These are phyloP conservation scores for Suillus weaverae DNA, from an alignment of 768 basidiomycete species.

Conservation along the genomic window DNA sequence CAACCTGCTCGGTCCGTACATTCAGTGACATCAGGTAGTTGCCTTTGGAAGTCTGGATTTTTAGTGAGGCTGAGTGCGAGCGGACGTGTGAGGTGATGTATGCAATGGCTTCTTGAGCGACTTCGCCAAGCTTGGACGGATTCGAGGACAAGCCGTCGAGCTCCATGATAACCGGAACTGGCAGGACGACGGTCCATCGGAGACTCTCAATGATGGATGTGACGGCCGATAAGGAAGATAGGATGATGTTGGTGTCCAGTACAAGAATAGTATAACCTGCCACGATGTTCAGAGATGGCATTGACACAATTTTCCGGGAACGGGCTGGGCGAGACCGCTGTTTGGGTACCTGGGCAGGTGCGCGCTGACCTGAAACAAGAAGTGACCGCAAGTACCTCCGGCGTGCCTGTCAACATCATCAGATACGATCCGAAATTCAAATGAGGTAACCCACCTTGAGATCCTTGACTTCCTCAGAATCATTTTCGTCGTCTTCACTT, in stretches of 20 bases:
- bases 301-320: slow-evolving; percentile 32
- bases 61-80: slow-evolving; percentile 73
- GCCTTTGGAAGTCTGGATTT: slow-evolving; percentile 93
- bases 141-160: slow-evolving; percentile 86
- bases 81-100: slow-evolving; percentile 80
- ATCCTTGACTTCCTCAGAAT: slow-evolving; percentile 72
- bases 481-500: slow-evolving; percentile 60
- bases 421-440: slow-evolving; percentile 12
- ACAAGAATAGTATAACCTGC: slow-evolving; percentile 90
- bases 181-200: slow-evolving; percentile 86
- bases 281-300: slow-evolving; percentile 54
- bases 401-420: slow-evolving; percentile 51
- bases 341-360: slow-evolving; percentile 26
- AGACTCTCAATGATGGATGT: slow-evolving; percentile 74
- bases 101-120: slow-evolving; percentile 68
- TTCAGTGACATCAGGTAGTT: slow-evolving; percentile 86
- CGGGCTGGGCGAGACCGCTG: slow-evolving; percentile 30
- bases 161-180: slow-evolving; percentile 95
- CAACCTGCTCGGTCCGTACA: slow-evolving; percentile 82
- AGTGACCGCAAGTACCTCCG: slow-evolving; percentile 71
- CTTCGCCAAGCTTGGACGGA: slow-evolving; percentile 63
- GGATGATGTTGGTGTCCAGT: slow-evolving; percentile 91
- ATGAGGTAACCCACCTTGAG: slow-evolving; percentile 60
- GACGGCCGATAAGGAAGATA: slow-evolving; percentile 78
- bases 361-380: slow-evolving; percentile 47